phyloP scores from a whole-genome alignment of 371 early-diverging fungal genomes.

The Sporodiniella umbellata region DNA sequence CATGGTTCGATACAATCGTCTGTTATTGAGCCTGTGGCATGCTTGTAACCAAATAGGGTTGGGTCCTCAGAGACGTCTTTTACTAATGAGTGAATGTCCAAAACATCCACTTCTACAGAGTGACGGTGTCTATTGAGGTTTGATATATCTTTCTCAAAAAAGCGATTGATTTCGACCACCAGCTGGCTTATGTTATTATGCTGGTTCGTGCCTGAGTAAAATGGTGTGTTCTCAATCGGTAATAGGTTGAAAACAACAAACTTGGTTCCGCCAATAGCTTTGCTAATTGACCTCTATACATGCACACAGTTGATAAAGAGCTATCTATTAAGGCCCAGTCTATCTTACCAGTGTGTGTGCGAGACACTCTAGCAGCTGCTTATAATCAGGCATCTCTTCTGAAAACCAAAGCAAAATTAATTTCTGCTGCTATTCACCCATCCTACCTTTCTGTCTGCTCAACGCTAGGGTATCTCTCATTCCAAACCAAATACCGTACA shows the following conservation, averaged over 20 bases:
- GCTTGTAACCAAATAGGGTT: conserved; percentile 22
- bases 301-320: too few relatives aligned
- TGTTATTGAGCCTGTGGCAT: conserved; percentile 24
- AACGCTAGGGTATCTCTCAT: too few relatives aligned
- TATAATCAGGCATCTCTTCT: too few relatives aligned
- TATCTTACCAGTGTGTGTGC: conserved; percentile 37
- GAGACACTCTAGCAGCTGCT: conserved; percentile 25
- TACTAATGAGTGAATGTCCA: conserved; percentile 31
- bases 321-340: too few relatives aligned
- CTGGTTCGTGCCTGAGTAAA: conserved; percentile 14
- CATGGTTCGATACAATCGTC: conserved; percentile 15
- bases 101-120: conserved; percentile 30
- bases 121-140: conserved; percentile 38
- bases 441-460: too few relatives aligned
- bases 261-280: conserved; percentile 25
- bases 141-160: conserved; percentile 25
- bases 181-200: conserved; percentile 18
- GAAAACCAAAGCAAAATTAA: too few relatives aligned
- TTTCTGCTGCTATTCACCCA: too few relatives aligned
- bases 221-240: conserved; percentile 41
- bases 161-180: conserved; percentile 25
- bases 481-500: conserved; percentile 50
- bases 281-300: conserved; percentile 29
- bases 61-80: conserved; percentile 33
- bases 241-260: conserved; percentile 39